A percentile compares a stretch with the other conserved stretches of the same genome.
Evolutionary conservation across 2,329 filamentous ascomycete species (phyloP).

Genomic region (Trichothecium sympodiale): DNA sequence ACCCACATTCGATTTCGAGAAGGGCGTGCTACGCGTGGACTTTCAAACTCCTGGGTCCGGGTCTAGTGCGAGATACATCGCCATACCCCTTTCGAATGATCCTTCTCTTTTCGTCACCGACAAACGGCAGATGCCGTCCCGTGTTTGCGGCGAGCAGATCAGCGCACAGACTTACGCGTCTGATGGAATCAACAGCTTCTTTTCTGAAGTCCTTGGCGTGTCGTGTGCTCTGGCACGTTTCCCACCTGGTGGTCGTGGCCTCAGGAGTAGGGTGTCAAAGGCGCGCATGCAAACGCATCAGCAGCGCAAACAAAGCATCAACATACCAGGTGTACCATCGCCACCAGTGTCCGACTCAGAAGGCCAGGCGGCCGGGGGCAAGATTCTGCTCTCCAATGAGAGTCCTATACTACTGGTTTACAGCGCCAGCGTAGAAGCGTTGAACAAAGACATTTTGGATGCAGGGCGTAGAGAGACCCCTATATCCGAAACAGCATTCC

Average conservation of each 20-base stretch:
- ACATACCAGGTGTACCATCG: constrained; percentile 41
- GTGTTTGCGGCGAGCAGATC: constrained; percentile 76
- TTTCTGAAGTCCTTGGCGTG: constrained; percentile 62
- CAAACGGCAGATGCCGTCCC: constrained; percentile 39
- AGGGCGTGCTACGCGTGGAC: constrained; percentile 52
- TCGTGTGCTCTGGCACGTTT: constrained; percentile 80
- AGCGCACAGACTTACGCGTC: constrained; percentile 60
- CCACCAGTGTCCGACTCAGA: constrained; percentile 48
- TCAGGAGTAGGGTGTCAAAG: constrained; percentile 58
- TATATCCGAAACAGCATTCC: constrained; percentile 65
- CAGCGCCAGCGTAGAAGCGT: constrained; percentile 61
- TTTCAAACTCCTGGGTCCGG: background rate
- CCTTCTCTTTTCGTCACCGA: constrained; percentile 40
- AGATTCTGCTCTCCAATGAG: constrained; percentile 82
- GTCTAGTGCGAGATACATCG: constrained; percentile 22
- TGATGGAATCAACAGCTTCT: constrained; percentile 59
- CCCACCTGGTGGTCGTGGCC: constrained; percentile 52
- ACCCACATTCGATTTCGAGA: constrained; percentile 60
- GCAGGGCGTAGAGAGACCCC: constrained; percentile 35
- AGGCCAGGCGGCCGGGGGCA: constrained; percentile 19
- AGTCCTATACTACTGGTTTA: constrained; percentile 84
- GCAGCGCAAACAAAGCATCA: constrained; percentile 10
- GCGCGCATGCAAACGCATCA: constrained; percentile 54
- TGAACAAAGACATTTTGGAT: constrained; percentile 62
- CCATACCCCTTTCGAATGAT: constrained; percentile 57